These are phyloP conservation scores for Cornus suecica DNA, from an alignment of 148 eudicot species.

Conservation along the genomic window DNA sequence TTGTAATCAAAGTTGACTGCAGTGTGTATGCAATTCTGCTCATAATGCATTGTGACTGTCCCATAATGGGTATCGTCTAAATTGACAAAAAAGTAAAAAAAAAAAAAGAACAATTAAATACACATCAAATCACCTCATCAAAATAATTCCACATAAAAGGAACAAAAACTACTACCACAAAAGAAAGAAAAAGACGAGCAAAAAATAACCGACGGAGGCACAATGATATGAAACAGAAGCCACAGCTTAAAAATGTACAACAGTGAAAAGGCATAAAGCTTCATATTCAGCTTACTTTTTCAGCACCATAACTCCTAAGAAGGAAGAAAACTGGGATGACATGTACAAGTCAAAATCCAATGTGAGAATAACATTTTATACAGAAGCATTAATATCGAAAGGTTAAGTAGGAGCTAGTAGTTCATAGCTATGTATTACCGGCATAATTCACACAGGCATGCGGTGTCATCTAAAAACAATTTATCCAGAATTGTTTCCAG, in stretches of 20 bases:
- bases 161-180: neutral
- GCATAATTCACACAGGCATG: conserved; percentile 75
- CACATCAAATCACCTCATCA: no score
- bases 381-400: neutral
- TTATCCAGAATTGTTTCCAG: conserved; percentile 66
- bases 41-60: no score
- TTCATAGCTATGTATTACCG: conserved; percentile 40
- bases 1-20: no score
- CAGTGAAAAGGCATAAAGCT: conserved; percentile 1
- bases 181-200: neutral
- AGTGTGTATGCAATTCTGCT: no score
- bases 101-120: no score
- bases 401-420: neutral
- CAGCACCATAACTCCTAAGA: neutral
- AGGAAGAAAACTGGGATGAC: neutral
- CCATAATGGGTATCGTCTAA: no score
- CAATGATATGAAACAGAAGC: neutral
- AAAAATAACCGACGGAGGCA: neutral
- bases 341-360: neutral
- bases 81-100: no score
- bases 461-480: conserved; percentile 73
- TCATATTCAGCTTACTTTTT: neutral
- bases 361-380: neutral
- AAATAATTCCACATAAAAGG: neutral
- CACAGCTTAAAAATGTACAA: neutral